Evolutionary conservation across 257 asterid species (phyloP).

Genomic region (Cynanchum wilfordii): DNA sequence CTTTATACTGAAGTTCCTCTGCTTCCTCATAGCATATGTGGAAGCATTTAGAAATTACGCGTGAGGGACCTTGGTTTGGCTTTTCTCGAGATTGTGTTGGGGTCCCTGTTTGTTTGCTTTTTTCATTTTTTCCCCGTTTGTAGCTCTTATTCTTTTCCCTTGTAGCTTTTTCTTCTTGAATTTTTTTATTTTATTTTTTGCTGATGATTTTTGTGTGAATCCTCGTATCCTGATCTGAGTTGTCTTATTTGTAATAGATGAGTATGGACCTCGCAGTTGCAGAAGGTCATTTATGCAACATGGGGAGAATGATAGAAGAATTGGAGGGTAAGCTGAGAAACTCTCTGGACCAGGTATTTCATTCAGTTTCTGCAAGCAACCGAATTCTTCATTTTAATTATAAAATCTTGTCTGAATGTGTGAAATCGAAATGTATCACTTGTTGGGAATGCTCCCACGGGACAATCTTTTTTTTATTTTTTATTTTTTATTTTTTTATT

Average conservation of each 20-base stretch:
- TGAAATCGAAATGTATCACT: not conserved
- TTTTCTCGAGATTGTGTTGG: not conserved
- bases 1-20: not conserved
- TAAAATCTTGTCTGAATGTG: not conserved
- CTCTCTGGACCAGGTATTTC: conserved; percentile 81
- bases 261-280: conserved; percentile 67
- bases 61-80: no score
- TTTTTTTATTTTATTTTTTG: not conserved
- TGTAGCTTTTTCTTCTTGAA: not conserved
- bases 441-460: not conserved
- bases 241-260: conserved; percentile 46
- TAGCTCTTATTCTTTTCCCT: not conserved
- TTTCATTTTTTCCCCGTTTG: not conserved
- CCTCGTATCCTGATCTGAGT: conserved; percentile 1
- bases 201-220: not conserved
- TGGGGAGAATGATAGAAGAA: conserved; percentile 99
- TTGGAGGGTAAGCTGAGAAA: conserved; percentile 96
- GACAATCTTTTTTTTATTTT: not conserved
- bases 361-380: not conserved
- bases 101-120: not conserved
- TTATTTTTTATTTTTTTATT: not conserved
- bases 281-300: conserved; percentile 90
- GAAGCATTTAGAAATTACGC: not conserved
- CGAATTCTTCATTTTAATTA: no score
- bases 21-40: not conserved